These are phyloP conservation scores for Chlamydomonas urium DNA, from an alignment of 139 green algal genomes.

Conservation along the genomic window DNA sequence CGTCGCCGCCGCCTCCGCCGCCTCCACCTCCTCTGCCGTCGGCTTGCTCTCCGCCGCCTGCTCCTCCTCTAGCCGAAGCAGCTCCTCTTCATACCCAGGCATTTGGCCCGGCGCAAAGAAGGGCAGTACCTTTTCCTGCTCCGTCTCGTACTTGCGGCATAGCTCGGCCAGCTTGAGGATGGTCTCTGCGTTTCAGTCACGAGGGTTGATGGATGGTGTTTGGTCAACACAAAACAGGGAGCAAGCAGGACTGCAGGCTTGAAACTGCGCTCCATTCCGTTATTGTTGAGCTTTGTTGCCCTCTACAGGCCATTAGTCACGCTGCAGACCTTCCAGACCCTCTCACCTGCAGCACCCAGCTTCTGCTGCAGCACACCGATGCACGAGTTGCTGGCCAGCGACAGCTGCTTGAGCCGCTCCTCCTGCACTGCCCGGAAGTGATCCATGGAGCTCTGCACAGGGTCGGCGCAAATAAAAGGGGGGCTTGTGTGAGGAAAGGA, in stretches of 20 bases:
- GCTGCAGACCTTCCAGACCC: too few species aligned
- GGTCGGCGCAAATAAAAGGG: too few species aligned
- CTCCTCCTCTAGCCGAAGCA: background rate
- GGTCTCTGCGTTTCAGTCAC: slow-evolving; percentile 38
- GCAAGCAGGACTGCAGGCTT: too few species aligned
- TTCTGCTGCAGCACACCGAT: slow-evolving; percentile 42
- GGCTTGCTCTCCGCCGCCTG: too few species aligned
- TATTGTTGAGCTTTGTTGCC: too few species aligned
- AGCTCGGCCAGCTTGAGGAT: slow-evolving; percentile 78
- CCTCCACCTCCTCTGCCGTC: background rate
- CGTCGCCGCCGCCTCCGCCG: background rate
- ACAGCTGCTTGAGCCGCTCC: slow-evolving; percentile 63
- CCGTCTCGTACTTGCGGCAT: slow-evolving; percentile 71
- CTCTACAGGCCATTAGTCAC: too few species aligned
- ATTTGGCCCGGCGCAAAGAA: slow-evolving; percentile 39
- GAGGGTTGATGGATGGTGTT: too few species aligned
- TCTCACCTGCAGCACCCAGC: background rate
- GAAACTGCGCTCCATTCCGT: too few species aligned
- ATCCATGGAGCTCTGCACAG: slow-evolving; percentile 48
- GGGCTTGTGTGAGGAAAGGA: too few species aligned
- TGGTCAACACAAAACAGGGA: too few species aligned
- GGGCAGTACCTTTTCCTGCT: slow-evolving; percentile 61
- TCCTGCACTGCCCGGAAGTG: slow-evolving; percentile 46
- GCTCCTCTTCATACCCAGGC: background rate
- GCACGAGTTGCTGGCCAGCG: slow-evolving; percentile 32